Conservation (phyloP, 106 monocot species). For the Narthecium ossifragum region DNA sequence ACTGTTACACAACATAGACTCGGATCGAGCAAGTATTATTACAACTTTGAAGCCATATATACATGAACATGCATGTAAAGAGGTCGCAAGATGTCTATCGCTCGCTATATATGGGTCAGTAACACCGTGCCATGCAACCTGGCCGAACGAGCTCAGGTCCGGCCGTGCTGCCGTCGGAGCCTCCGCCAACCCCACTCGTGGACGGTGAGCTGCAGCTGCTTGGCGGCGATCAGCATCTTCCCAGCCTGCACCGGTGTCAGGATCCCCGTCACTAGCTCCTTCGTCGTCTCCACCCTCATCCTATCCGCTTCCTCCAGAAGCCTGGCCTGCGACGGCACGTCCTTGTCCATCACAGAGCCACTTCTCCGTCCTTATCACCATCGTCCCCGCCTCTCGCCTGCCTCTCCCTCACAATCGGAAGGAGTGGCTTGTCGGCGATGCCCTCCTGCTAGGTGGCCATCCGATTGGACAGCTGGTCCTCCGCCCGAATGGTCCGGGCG, state of each 20-base stretch:
- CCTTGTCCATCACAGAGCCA: conserved; percentile 18
- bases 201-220: conserved; percentile 45
- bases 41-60: too few species aligned
- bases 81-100: too few species aligned
- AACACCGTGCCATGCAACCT: too few species aligned
- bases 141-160: too few species aligned
- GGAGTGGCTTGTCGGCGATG: conserved; percentile 35
- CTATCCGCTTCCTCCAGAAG: conserved; percentile 43
- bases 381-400: conserved; percentile 11
- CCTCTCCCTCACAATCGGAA: conserved; percentile 13
- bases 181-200: conserved; percentile 29
- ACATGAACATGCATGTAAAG: too few species aligned
- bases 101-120: too few species aligned
- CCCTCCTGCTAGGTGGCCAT: conserved; percentile 38
- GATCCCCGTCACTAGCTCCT: conserved; percentile 29
- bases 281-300: conserved; percentile 33
- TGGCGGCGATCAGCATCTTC: conserved; percentile 35
- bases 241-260: conserved; percentile 50
- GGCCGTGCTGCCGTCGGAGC: too few species aligned
- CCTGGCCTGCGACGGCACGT: conserved; percentile 11
- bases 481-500: conserved; percentile 19
- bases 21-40: too few species aligned
- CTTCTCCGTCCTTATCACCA: too few species aligned
- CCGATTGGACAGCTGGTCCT: conserved; percentile 14
- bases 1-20: too few species aligned